Evolutionary conservation across 495 filamentous ascomycete species (phyloP).

Genomic region (Xylaria cubensis): DNA sequence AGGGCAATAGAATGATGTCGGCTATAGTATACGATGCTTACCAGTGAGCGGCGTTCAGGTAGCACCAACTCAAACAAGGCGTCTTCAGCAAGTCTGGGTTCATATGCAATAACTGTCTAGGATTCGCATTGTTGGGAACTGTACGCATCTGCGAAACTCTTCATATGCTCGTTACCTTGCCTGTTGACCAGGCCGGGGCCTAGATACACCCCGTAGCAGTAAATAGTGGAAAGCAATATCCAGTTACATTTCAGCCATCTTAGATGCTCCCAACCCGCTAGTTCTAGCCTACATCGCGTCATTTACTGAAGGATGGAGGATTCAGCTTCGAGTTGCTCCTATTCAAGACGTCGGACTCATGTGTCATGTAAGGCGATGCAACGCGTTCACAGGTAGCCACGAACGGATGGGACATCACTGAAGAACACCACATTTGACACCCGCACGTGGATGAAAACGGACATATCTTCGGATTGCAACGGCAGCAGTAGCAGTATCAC

Average conservation of each 20-base stretch:
- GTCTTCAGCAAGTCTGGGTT: not conserved
- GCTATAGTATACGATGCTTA: constrained; percentile 6
- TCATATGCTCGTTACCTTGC: not conserved
- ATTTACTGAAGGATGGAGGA: constrained; percentile 21
- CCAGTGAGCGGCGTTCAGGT: not conserved
- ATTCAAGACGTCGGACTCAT: constrained; percentile 19
- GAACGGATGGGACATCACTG: constrained; percentile 14
- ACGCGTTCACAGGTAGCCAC: constrained; percentile 23
- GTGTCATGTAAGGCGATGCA: constrained; percentile 27
- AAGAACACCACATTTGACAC: constrained; percentile 24
- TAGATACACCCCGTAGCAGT: not conserved
- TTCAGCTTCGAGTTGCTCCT: constrained; percentile 19
- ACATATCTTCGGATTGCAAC: constrained; percentile 26
- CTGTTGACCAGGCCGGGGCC: not conserved
- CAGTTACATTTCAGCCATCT: constrained; percentile 16
- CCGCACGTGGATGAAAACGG: constrained; percentile 25
- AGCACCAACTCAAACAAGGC: not conserved
- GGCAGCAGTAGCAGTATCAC: constrained; percentile 24
- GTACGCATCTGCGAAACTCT: not conserved
- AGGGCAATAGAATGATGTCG: not conserved
- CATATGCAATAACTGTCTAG: not conserved
- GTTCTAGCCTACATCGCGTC: constrained; percentile 5
- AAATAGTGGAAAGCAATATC: constrained; percentile 9
- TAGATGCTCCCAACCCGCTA: constrained; percentile 5
- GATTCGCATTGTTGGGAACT: not conserved